Conservation (phyloP, 306 rosid genomes). For the Trichosanthes cucumerina region DNA sequence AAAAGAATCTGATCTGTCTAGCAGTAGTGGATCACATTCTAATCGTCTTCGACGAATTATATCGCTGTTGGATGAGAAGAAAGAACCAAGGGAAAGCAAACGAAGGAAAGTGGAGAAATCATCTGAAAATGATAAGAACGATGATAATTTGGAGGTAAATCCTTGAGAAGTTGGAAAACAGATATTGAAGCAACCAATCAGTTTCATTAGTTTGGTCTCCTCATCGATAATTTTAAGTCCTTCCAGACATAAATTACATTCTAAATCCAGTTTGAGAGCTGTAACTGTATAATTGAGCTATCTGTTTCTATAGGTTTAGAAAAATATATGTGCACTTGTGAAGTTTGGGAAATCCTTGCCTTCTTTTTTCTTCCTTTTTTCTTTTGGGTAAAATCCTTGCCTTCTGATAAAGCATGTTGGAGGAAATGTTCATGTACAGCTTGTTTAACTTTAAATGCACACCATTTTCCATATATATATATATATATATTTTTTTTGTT, state of each 20-base stretch:
- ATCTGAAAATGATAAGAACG: constrained; percentile 15
- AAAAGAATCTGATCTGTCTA: constrained; percentile 23
- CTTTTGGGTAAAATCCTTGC: too few species aligned
- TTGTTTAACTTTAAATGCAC: not conserved
- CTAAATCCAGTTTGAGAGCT: not conserved
- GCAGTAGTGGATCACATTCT: constrained; percentile 18
- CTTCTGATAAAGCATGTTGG: not conserved
- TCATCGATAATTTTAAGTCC: not conserved
- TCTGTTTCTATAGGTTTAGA: not conserved
- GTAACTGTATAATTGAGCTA: not conserved
- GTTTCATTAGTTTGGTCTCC: not conserved
- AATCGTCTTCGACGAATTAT: constrained; percentile 43
- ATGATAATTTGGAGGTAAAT: constrained; percentile 20
- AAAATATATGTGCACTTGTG: not conserved
- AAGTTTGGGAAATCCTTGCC: not conserved
- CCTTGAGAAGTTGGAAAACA: constrained; percentile 9
- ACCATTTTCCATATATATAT: not conserved
- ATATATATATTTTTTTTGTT: not conserved
- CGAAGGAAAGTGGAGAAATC: constrained; percentile 46
- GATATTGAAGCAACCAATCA: constrained; percentile 1
- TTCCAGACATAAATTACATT: not conserved
- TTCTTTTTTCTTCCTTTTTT: not conserved
- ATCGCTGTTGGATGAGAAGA: constrained; percentile 60
- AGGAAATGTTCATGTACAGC: not conserved
- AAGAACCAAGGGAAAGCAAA: constrained; percentile 34